Evolutionary conservation across 2,329 filamentous ascomycete species (phyloP), one percentile per base, ranked within the genome.

Genomic region (Paraphaeosphaeria sporulosa): DNA sequence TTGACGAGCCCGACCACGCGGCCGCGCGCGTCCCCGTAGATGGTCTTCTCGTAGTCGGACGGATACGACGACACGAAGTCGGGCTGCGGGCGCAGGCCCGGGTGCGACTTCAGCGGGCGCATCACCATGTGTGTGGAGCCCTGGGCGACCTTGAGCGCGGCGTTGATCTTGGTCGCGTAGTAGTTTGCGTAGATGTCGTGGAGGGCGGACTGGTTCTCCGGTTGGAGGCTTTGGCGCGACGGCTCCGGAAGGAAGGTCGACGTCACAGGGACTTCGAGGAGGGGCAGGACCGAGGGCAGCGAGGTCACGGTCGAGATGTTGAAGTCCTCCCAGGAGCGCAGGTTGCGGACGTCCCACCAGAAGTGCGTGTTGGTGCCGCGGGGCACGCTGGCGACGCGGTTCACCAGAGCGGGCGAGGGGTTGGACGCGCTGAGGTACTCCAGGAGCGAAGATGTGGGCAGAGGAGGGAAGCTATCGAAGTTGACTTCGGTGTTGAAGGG

Each of bases 321-420:
- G 85, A 97, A 97, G 68, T 87, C 86, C 54, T 86, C 86, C 94
- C 94, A 97, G 63, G 88, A 86, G 64, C 92, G 88, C 66, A 97
- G 84, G 75, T 96, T 94, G 68, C 94, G 91, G 60, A 96, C 86
- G 72, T 98, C 94, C 91, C 93, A 97, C 94, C 94, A 98, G 78
- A 94, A 97, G 81, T 96, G 89, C 76, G 90, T 92, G 70, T 86
- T 90, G 78, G 84, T 86, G 71, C 84, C 89, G 76, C 88, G 91
- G 64, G 83, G 87, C 80, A 88, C 75, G 74, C 90, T 89, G 61
- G 90, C 91, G 67, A 94, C 87, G 67, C 90, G 91, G 72, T 90
- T 90, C 40, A 96, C 92, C 36, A 97, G 83, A 43, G 90, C 90
- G 19, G 94, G 90, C 23, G 92, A 89, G 21, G 94, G 93, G 73